Percentiles rank a stretch among this genome's conserved stretches.
phyloP scores from a whole-genome alignment of 2,329 filamentous ascomycete genomes.

The Hypoxylon sp. region DNA sequence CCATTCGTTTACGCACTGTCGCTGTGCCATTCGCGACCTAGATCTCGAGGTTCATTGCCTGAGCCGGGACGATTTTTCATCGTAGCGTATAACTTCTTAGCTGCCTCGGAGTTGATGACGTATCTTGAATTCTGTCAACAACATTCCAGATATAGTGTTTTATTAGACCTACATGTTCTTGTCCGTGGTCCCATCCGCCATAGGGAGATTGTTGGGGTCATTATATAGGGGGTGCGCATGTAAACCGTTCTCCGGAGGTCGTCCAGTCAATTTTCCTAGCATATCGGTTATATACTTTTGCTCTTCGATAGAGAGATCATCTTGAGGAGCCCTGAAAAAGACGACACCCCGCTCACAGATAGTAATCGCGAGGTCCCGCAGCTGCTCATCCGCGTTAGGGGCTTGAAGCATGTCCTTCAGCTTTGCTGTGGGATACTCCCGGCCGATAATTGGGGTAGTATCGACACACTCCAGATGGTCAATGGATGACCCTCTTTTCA shows the following conservation, averaged over 20 bases:
- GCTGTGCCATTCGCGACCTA: slow-evolving; percentile 54
- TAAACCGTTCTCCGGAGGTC: slow-evolving; percentile 50
- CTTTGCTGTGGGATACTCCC: slow-evolving; percentile 52
- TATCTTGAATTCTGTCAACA: slow-evolving; percentile 47
- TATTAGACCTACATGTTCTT: slow-evolving; percentile 52
- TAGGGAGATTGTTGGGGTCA: slow-evolving; percentile 55
- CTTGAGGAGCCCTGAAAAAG: slow-evolving; percentile 52
- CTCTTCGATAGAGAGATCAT: slow-evolving; percentile 52
- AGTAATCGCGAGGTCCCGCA: slow-evolving; percentile 54
- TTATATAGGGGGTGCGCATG: slow-evolving; percentile 54
- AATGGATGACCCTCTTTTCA: slow-evolving; percentile 50
- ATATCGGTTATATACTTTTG: slow-evolving; percentile 53
- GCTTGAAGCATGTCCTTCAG: slow-evolving; percentile 52
- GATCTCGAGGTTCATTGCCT: slow-evolving; percentile 50
- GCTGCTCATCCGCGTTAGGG: slow-evolving; percentile 50
- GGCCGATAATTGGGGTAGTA: slow-evolving; percentile 53
- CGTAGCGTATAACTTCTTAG: slow-evolving; percentile 55
- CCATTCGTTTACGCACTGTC: slow-evolving; percentile 47
- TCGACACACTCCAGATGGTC: slow-evolving; percentile 52
- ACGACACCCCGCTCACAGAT: slow-evolving; percentile 54
- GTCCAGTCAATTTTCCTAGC: slow-evolving; percentile 52
- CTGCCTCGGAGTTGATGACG: slow-evolving; percentile 54
- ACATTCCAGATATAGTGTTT: neutral
- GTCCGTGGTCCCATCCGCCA: slow-evolving; percentile 55
- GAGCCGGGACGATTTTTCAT: slow-evolving; percentile 51